Conservation (phyloP, 1,284 basidiomycete species). For the Cutaneotrichosporon sp. region DNA sequence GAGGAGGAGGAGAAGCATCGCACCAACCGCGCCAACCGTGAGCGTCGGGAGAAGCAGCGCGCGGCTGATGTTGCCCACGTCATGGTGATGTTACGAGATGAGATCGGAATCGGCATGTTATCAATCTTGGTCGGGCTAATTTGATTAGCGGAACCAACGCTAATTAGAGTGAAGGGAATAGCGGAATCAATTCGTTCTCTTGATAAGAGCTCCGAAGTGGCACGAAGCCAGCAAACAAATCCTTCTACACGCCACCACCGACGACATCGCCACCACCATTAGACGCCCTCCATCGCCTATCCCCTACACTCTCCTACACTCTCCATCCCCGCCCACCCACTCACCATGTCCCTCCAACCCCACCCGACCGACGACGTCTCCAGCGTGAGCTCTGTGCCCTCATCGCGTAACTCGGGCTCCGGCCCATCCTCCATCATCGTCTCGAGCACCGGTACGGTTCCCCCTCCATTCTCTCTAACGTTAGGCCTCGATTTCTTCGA, state of each 20-base stretch:
- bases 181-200: not conserved
- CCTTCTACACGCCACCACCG: not conserved
- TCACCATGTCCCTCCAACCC: not conserved
- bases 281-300: not conserved
- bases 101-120: not conserved
- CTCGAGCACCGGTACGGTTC: slow-evolving; percentile 7
- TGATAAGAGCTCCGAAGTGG: not conserved
- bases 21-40: not conserved
- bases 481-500: slow-evolving; percentile 47
- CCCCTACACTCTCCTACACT: no score
- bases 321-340: not conserved
- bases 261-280: not conserved
- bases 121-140: not conserved
- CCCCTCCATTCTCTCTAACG: slow-evolving; percentile 1
- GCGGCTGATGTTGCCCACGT: not conserved
- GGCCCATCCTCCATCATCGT: slow-evolving; percentile 9
- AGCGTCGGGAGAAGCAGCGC: not conserved
- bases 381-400: not conserved
- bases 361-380: not conserved
- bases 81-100: not conserved
- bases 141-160: not conserved
- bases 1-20: not conserved
- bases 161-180: not conserved
- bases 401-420: not conserved
- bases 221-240: not conserved